These are phyloP conservation scores for Yarrowia sp. DNA, from an alignment of 805 yeast genomes.

Conservation along the genomic window DNA sequence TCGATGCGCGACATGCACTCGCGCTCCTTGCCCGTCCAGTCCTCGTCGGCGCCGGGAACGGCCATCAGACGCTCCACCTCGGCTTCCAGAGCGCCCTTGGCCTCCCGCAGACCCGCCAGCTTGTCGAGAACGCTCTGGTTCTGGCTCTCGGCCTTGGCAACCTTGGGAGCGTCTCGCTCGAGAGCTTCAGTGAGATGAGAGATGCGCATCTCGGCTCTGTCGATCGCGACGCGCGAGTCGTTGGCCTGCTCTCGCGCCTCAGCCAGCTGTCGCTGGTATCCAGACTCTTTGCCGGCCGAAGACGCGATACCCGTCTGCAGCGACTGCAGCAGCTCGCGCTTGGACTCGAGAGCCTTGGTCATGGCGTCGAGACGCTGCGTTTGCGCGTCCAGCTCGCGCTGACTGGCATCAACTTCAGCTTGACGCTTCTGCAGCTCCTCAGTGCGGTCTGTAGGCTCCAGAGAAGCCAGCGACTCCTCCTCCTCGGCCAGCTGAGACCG, in stretches of 20 bases:
- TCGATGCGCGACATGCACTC: constrained; percentile 47
- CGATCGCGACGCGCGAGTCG: constrained; percentile 53
- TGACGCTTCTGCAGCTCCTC: constrained; percentile 34
- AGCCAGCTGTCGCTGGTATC: constrained; percentile 69
- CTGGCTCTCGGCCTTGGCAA: constrained; percentile 54
- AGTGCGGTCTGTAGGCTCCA: constrained; percentile 41
- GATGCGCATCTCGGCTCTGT: constrained; percentile 58
- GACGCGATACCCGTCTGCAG: constrained; percentile 88
- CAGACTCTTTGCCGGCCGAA: constrained; percentile 71
- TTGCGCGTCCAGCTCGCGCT: constrained; percentile 47
- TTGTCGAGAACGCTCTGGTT: constrained; percentile 45
- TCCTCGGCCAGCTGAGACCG: constrained; percentile 59
- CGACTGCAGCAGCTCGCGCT: constrained; percentile 78
- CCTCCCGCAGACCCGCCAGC: constrained; percentile 45
- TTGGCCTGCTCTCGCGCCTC: constrained; percentile 58
- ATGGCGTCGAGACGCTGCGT: constrained; percentile 47
- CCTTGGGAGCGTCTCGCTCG: constrained; percentile 39
- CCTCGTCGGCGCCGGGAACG: constrained; percentile 33
- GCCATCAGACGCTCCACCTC: constrained; percentile 53
- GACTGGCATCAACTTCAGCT: constrained; percentile 44
- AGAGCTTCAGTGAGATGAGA: constrained; percentile 57
- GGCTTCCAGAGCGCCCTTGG: constrained; percentile 42
- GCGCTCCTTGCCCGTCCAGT: constrained; percentile 32
- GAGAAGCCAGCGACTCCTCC: constrained; percentile 39
- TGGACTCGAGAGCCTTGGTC: constrained; percentile 51